Evolutionary conservation across 805 yeast species (phyloP), one percentile per base, ranked within the genome.

Genomic region (Aciculoconidium aculeatum): DNA sequence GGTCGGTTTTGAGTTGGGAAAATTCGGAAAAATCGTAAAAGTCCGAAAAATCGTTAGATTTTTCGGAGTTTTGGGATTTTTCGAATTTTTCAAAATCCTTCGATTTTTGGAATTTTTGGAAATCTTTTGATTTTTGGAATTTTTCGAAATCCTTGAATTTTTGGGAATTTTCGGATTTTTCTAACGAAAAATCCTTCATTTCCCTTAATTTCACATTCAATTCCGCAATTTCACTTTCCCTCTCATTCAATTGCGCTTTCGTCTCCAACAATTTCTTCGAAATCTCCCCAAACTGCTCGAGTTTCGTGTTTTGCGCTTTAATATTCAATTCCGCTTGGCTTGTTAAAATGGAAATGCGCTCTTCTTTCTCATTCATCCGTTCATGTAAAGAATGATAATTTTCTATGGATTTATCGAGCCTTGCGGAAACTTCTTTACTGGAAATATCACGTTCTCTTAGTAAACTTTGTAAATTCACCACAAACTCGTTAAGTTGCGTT

Each of bases 381-480:
- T 60, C 55, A 42, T 70, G 73, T 20, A 68, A 51, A 2, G 41
- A 32, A 9, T 66, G 59, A 24, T 77, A 58, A 14, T 67, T 51
- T 25, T 68, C 70, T 7, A 77, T 55, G 27, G 74, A 75, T 14
- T 60, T 53, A 6, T 66, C 45, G 29, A 76, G 63, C 23, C 79
- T 60, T 9, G 61, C 53, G 12, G 75, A 64, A 4, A 77, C 46
- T 21, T 75, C 78, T 12, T 57, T 47, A 26, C 70, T 63, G 5
- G 72, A 58, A 1, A 53, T 40, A 28, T 79, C 81, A 30, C 87
- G 66, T 46, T 83, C 88, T 30, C 65, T 65, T 32, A 75, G 74
- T 21, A 75, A 47, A 2, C 75, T 45, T 51, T 83, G 90, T 25
- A 84, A 55, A 42, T 70, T 79, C 6, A 70, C 51, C 7, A 82